Base-by-base conservation (phyloP, 768 basidiomycete genomes). In the Lentinula lateritia region DNA sequence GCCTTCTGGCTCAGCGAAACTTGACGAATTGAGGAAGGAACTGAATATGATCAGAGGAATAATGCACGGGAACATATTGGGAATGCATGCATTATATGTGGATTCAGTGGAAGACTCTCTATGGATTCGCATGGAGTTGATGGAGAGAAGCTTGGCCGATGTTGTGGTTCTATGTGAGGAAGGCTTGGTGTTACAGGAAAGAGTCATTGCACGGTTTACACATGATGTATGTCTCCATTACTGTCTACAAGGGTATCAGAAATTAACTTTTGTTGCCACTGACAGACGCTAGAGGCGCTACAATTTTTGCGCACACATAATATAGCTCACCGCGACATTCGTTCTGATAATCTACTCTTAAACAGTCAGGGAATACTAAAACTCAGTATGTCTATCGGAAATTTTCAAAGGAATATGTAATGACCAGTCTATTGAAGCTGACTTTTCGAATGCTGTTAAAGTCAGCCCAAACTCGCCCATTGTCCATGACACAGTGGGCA, bases 41-140 rank as follows among this genome's bases (percentile, higher is more conserved):
- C 69, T 92, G 43, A 70, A 64, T 8, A 60, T 93, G 55, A 78
- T 92, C 78, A 80, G 74, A 52, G 77, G 80, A 15, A 53, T 89
- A 55, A 71, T 78, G 60, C 84, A 91, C 64, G 78, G 81, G 62
- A 83, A 91, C 71, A 67, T 93, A 6, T 74, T 93, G 18, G 72
- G 78, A 3, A 81, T 90, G 76, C 89, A 91, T 67, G 83, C 80
- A 48, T 72, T 91, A 23, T 91, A 90, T 71, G 85, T 90, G 34
- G 84, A 88, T 66, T 69, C 87, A 3, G 75, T 77, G 39, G 86
- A 86, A 61, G 83, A 84, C 64, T 81, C 85, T 61, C 72, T 94
- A 41, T 94, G 92, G 92, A 87, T 94, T 53, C 77, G 87, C 64
- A 94, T 94, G 92, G 91, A 93, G 71, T 82, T 93, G 36, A 92